Conservation (phyloP, 2,329 filamentous ascomycete genomes). For the Emmonsiellopsis sp. region DNA sequence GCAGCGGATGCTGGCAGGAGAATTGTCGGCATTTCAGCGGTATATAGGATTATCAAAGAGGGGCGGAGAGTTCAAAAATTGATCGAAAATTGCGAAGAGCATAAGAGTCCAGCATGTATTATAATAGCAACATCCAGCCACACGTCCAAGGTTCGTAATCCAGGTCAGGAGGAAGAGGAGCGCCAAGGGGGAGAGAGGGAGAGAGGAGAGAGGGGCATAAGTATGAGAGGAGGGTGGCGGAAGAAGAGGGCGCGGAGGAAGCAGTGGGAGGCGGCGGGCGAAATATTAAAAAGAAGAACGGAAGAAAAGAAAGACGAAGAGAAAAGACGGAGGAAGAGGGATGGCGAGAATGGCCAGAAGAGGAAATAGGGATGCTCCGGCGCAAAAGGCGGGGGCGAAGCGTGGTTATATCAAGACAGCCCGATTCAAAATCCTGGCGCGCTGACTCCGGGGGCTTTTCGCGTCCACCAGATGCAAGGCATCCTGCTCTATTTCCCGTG, state of each 20-base stretch:
- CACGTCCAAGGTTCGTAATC: conserved; percentile 10
- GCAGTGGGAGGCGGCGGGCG: conserved; percentile 8
- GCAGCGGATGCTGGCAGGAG: conserved; percentile 90
- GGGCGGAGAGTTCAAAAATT: conserved; percentile 10
- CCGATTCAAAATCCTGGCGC: conserved; percentile 7
- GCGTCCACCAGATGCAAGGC: neutral
- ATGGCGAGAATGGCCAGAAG: conserved; percentile 9
- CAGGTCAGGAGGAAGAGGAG: neutral
- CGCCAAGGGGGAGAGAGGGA: conserved; percentile 1
- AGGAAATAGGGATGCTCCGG: conserved; percentile 8
- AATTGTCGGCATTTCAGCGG: conserved; percentile 72
- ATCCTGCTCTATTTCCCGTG: neutral
- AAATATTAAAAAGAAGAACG: conserved; percentile 3
- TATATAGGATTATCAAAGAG: conserved; percentile 45
- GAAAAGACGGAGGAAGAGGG: conserved; percentile 13
- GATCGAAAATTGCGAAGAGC: conserved; percentile 9
- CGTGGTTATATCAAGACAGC: conserved; percentile 8
- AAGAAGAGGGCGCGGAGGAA: conserved; percentile 10
- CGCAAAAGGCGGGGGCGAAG: conserved; percentile 14
- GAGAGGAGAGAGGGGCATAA: conserved; percentile 3
- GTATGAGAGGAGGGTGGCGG: neutral
- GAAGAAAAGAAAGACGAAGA: conserved; percentile 12
- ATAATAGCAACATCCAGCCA: conserved; percentile 33
- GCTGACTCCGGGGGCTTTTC: conserved; percentile 4
- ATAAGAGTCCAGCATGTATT: conserved; percentile 20